Conservation (phyloP, 2,329 filamentous ascomycete genomes). For the Calonectria pauciramosa region DNA sequence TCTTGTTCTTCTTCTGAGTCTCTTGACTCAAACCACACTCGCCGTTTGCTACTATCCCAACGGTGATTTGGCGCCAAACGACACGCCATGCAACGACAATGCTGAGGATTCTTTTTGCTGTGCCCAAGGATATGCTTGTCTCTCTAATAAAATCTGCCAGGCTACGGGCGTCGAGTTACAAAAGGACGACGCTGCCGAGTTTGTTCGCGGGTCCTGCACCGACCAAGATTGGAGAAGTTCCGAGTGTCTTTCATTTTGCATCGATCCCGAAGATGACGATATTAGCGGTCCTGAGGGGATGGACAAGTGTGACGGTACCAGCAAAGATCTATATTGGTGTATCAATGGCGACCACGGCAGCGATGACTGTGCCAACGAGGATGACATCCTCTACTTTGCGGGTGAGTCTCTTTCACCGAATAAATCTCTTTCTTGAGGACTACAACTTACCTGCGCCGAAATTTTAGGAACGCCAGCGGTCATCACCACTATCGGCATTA, state of each 20-base stretch:
- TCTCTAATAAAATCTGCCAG: conserved; percentile 8
- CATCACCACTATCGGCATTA: not conserved
- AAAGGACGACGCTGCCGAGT: conserved; percentile 2
- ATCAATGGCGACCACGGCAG: not conserved
- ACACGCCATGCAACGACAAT: conserved; percentile 15
- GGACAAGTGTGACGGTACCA: not conserved
- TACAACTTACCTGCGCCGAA: not conserved
- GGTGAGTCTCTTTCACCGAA: not conserved
- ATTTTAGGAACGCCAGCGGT: not conserved
- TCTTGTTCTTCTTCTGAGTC: not conserved
- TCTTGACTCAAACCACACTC: not conserved
- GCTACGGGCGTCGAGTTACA: not conserved
- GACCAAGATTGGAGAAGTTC: conserved; percentile 13
- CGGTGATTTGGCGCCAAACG: not conserved
- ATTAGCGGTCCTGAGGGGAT: not conserved
- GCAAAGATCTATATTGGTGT: conserved; percentile 8
- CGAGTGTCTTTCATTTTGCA: conserved; percentile 6
- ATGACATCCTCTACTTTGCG: conserved; percentile 1
- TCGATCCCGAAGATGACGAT: not conserved
- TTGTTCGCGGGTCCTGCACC: conserved; percentile 15
- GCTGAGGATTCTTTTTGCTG: not conserved
- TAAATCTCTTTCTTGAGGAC: not conserved
- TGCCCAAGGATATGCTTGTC: conserved; percentile 13
- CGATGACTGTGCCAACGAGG: not conserved
- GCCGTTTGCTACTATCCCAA: conserved; percentile 16